Conservation (phyloP, 2,329 filamentous ascomycete genomes). For the Beauveria pseudobassiana region DNA sequence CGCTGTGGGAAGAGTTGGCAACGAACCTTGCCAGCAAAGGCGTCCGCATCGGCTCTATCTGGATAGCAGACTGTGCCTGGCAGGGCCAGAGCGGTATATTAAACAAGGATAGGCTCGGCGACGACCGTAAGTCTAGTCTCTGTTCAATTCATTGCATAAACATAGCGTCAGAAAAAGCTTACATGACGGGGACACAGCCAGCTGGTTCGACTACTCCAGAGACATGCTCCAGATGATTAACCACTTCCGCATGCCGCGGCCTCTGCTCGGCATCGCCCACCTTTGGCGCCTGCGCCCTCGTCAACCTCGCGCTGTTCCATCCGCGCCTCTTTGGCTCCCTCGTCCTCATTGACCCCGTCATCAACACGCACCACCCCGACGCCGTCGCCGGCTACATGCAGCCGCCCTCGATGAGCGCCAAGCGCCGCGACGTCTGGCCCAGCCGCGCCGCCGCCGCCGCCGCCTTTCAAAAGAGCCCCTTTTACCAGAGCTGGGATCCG, state of each 20-base stretch:
- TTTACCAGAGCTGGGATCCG: conserved; percentile 77
- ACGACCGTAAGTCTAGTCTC: conserved; percentile 60
- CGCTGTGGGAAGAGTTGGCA: conserved; percentile 79
- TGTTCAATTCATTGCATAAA: background rate
- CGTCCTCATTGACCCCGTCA: conserved; percentile 78
- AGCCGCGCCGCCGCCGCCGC: conserved; percentile 61
- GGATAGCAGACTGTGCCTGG: conserved; percentile 83
- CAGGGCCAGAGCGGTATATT: conserved; percentile 73
- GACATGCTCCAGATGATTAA: conserved; percentile 85
- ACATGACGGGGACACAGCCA: conserved; percentile 42
- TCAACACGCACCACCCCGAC: conserved; percentile 42
- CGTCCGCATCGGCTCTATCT: conserved; percentile 71
- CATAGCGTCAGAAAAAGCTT: background rate
- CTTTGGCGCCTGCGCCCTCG: conserved; percentile 71
- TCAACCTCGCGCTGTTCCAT: conserved; percentile 66
- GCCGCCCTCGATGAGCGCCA: conserved; percentile 56
- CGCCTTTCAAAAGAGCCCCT: conserved; percentile 55
- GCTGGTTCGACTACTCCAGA: conserved; percentile 78
- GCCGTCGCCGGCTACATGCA: conserved; percentile 24
- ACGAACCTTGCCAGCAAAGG: conserved; percentile 47
- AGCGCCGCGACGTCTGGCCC: conserved; percentile 75
- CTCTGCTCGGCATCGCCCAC: conserved; percentile 78
- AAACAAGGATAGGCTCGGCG: conserved; percentile 69
- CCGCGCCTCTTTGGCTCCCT: conserved; percentile 71
- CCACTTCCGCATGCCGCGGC: conserved; percentile 70